Percentiles rank a stretch among this genome's conserved stretches.
phyloP scores from a whole-genome alignment of 345 rosid genomes.

The Turritis glabra region DNA sequence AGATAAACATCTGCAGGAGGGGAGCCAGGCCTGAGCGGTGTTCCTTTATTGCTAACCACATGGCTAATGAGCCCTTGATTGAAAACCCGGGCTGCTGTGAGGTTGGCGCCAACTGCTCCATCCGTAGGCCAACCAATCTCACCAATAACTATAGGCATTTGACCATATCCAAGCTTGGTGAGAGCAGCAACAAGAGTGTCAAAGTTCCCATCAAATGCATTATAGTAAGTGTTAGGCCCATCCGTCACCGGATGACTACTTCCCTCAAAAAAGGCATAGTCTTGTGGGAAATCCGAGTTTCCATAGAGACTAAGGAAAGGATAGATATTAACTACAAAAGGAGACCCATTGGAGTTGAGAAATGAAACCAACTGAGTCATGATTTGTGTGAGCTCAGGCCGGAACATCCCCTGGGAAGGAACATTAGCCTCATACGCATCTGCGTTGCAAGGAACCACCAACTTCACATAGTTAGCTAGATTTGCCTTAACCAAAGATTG shows the following conservation, averaged over 20 bases:
- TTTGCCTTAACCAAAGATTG: conserved; percentile 78
- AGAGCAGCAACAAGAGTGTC: conserved; percentile 95
- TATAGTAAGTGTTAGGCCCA: conserved; percentile 73
- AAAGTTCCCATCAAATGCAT: conserved; percentile 91
- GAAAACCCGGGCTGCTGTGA: conserved; percentile 80
- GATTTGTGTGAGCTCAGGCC: conserved; percentile 81
- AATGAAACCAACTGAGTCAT: conserved; percentile 80
- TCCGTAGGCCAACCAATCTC: conserved; percentile 98
- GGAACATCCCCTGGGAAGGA: conserved; percentile 91
- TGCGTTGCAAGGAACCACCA: conserved; percentile 95
- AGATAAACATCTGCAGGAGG: conserved; percentile 86
- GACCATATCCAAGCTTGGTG: conserved; percentile 75
- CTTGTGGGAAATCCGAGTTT: conserved; percentile 91
- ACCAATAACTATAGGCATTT: conserved; percentile 89
- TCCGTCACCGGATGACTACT: conserved; percentile 79
- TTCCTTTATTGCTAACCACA: conserved; percentile 71
- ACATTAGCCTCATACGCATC: conserved; percentile 84
- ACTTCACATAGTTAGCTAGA: conserved; percentile 79
- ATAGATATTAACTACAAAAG: conserved; percentile 87
- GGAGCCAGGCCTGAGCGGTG: conserved; percentile 81
- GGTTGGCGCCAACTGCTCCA: conserved; percentile 79
- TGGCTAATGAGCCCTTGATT: conserved; percentile 86
- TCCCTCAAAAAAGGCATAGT: conserved; percentile 88
- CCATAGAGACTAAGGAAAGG: conserved; percentile 95
- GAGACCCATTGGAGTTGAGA: conserved; percentile 87